Evolutionary conservation across 257 asterid species (phyloP).

Genomic region (Plantago major): DNA sequence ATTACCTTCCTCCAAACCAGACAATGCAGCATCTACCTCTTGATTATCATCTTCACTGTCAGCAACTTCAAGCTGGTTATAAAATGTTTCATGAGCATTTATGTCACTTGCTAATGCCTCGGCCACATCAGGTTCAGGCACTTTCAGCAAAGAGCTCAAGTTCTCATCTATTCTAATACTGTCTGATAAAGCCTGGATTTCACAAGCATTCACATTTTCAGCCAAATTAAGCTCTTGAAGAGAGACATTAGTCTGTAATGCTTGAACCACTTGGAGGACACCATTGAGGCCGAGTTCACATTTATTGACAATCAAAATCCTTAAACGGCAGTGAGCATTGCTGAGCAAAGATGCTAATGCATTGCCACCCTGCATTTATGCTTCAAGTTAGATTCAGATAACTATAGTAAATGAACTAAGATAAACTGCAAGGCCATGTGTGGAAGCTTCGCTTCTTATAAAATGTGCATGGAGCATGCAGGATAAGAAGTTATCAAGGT

Average conservation of each 20-base stretch:
- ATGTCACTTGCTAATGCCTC: slow-evolving; percentile 16
- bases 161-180: neutral
- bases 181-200: slow-evolving; percentile 27
- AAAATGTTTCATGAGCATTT: slow-evolving; percentile 14
- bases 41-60: slow-evolving; percentile 78
- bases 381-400: slow-evolving; percentile 24
- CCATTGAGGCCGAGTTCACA: slow-evolving; percentile 70
- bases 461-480: slow-evolving; percentile 1
- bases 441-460: neutral
- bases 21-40: slow-evolving; percentile 23
- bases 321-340: slow-evolving; percentile 52
- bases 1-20: slow-evolving; percentile 19
- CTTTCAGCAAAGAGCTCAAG: neutral
- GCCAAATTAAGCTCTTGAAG: slow-evolving; percentile 88
- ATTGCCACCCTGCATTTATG: slow-evolving; percentile 55
- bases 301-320: slow-evolving; percentile 53
- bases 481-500: neutral
- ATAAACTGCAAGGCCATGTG: slow-evolving; percentile 4
- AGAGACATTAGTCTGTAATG: slow-evolving; percentile 46
- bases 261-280: slow-evolving; percentile 42
- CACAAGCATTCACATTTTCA: slow-evolving; percentile 43
- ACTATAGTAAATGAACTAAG: slow-evolving; percentile 5
- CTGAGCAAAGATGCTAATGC: slow-evolving; percentile 60
- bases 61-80: slow-evolving; percentile 55
- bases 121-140: slow-evolving; percentile 18